Evolutionary conservation across 768 basidiomycete species (phyloP).

Genomic region (Macrolepiota albuminosa): DNA sequence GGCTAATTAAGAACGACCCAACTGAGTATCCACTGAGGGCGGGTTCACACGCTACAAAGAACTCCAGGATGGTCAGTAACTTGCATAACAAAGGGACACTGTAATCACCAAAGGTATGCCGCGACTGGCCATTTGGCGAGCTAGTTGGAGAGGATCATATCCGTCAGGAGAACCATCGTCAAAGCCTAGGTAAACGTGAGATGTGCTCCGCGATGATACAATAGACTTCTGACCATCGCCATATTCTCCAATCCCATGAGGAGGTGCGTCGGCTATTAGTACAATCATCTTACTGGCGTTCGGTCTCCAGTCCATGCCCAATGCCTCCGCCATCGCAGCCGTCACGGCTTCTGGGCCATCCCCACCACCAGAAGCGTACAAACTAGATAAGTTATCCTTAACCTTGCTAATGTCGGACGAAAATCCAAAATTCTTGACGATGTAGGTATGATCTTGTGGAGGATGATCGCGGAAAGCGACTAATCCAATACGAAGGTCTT

Average conservation of each 20-base stretch:
- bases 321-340: constrained; percentile 80
- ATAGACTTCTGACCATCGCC: constrained; percentile 71
- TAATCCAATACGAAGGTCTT: constrained; percentile 89
- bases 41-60: constrained; percentile 99
- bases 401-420: constrained; percentile 88
- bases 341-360: constrained; percentile 98
- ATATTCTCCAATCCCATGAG: constrained; percentile 95
- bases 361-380: constrained; percentile 88
- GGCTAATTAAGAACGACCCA: constrained; percentile 22
- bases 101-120: constrained; percentile 79
- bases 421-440: constrained; percentile 92
- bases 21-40: constrained; percentile 91
- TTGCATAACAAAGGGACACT: constrained; percentile 2
- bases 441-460: constrained; percentile 93
- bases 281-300: constrained; percentile 93
- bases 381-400: constrained; percentile 72
- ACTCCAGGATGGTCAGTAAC: constrained; percentile 41
- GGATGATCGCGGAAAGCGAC: constrained; percentile 96
- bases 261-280: constrained; percentile 95
- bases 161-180: constrained; percentile 94
- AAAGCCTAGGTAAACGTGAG: constrained; percentile 54
- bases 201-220: constrained; percentile 5
- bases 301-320: constrained; percentile 89
- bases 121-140: constrained; percentile 81
- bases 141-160: constrained; percentile 83